phyloP scores from a whole-genome alignment of 768 basidiomycete genomes.

The Mycena pura region DNA sequence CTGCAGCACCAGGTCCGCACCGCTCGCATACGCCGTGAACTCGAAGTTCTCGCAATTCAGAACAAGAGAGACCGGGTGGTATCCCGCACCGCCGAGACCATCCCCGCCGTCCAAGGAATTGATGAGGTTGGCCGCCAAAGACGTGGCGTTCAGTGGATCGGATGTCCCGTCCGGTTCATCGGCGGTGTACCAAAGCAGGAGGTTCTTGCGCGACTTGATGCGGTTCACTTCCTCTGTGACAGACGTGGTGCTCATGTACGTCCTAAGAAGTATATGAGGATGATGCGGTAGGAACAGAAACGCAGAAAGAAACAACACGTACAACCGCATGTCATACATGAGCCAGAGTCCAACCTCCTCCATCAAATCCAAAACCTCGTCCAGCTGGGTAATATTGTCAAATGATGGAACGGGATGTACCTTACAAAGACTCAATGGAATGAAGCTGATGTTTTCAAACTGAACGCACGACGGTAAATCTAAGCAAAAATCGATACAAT shows the following conservation, averaged over 20 bases:
- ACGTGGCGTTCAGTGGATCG: conserved; percentile 69
- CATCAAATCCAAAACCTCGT: conserved; percentile 70
- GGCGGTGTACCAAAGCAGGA: conserved; percentile 73
- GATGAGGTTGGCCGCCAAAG: conserved; percentile 60
- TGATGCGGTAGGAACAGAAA: background rate
- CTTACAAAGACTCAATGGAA: conserved; percentile 37
- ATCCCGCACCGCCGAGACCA: conserved; percentile 56
- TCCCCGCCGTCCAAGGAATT: conserved; percentile 61
- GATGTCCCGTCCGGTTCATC: conserved; percentile 68
- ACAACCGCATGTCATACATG: conserved; percentile 85
- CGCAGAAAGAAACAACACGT: conserved; percentile 20
- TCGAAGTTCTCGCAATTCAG: conserved; percentile 72
- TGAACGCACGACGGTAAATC: conserved; percentile 49
- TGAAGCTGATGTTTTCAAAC: conserved; percentile 28
- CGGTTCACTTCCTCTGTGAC: conserved; percentile 73
- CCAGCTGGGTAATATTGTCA: conserved; percentile 61
- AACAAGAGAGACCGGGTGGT: conserved; percentile 71
- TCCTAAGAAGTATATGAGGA: conserved; percentile 40
- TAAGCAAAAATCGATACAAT: conserved; percentile 19
- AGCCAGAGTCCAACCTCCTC: conserved; percentile 72
- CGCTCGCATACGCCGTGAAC: conserved; percentile 63
- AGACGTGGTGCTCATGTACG: conserved; percentile 67
- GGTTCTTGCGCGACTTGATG: conserved; percentile 70
- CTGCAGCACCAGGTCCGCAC: conserved; percentile 75
- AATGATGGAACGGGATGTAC: conserved; percentile 78